phyloP scores from a whole-genome alignment of 2,329 filamentous ascomycete species.

The Pseudocercospora crystallina region DNA sequence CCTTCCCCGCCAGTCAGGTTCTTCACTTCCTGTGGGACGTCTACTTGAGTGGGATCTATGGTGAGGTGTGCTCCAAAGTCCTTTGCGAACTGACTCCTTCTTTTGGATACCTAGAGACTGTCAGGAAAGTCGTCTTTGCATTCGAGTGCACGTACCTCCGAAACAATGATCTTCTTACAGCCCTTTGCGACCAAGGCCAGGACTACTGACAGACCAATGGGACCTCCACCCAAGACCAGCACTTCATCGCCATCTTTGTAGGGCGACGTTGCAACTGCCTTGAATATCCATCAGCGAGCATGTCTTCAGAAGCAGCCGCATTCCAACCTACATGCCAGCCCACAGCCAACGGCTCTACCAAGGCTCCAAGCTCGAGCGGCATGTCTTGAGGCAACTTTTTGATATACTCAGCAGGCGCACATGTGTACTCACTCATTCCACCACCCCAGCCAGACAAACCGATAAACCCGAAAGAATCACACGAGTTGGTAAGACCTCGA shows the following conservation, averaged over 20 bases:
- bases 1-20: slow-evolving; percentile 11
- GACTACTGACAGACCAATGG: slow-evolving; percentile 18
- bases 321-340: slow-evolving; percentile 8
- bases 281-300: not conserved
- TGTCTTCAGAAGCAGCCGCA: not conserved
- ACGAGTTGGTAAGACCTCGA: slow-evolving; percentile 5
- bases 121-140: not conserved
- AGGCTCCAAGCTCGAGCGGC: slow-evolving; percentile 10
- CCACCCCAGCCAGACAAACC: slow-evolving; percentile 22
- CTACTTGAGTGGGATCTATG: slow-evolving; percentile 6
- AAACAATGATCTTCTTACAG: slow-evolving; percentile 13
- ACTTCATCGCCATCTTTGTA: slow-evolving; percentile 11
- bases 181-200: slow-evolving; percentile 13
- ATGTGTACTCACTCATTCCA: slow-evolving; percentile 36
- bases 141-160: slow-evolving; percentile 9
- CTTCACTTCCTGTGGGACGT: slow-evolving; percentile 11
- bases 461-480: slow-evolving; percentile 9
- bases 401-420: slow-evolving; percentile 10
- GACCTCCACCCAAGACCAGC: slow-evolving; percentile 17
- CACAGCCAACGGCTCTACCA: slow-evolving; percentile 21
- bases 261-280: slow-evolving; percentile 9
- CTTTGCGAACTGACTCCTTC: slow-evolving; percentile 11
- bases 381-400: slow-evolving; percentile 11
- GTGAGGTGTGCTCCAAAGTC: slow-evolving; percentile 16
- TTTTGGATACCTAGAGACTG: not conserved